Evolutionary conservation across 2,329 filamentous ascomycete species (phyloP).

Genomic region (Spiromastix sp.): DNA sequence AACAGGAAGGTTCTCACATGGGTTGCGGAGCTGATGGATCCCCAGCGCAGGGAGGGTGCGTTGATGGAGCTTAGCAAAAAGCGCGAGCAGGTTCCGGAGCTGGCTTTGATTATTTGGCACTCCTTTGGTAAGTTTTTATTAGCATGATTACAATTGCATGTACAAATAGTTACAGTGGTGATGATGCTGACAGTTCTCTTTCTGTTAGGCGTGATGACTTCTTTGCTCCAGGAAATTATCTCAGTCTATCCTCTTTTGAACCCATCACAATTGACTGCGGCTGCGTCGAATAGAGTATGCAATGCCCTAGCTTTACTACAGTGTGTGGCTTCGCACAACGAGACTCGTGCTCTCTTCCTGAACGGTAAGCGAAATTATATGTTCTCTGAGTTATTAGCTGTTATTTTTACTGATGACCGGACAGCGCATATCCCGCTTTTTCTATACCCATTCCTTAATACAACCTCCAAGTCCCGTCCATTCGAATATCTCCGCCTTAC

Average conservation of each 20-base stretch:
- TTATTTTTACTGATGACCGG: slow-evolving; percentile 7
- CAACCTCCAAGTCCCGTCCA: slow-evolving; percentile 91
- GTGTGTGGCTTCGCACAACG: slow-evolving; percentile 94
- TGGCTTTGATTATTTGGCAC: slow-evolving; percentile 95
- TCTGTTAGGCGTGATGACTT: slow-evolving; percentile 87
- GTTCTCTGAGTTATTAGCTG: not conserved
- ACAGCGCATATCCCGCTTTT: slow-evolving; percentile 93
- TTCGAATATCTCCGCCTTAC: slow-evolving; percentile 97
- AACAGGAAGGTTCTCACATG: slow-evolving; percentile 87
- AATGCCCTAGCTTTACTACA: slow-evolving; percentile 92
- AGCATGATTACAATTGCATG: no score
- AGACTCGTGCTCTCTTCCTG: slow-evolving; percentile 85
- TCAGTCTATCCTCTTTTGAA: slow-evolving; percentile 96
- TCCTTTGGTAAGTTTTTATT: slow-evolving; percentile 66
- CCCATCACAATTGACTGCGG: slow-evolving; percentile 90
- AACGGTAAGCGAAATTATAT: slow-evolving; percentile 56
- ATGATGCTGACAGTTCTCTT: slow-evolving; percentile 13
- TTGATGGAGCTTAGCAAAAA: slow-evolving; percentile 97
- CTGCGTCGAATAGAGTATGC: slow-evolving; percentile 94
- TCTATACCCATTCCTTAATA: slow-evolving; percentile 96
- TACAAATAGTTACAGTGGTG: no score
- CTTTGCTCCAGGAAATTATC: slow-evolving; percentile 93
- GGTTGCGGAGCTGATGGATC: slow-evolving; percentile 84
- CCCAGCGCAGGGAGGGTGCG: slow-evolving; percentile 77
- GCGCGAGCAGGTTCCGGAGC: slow-evolving; percentile 90